Evolutionary conservation across 2,329 filamentous ascomycete genomes (phyloP), one percentile per base, ranked within the genome.

Genomic region (Clonostachys rosea): DNA sequence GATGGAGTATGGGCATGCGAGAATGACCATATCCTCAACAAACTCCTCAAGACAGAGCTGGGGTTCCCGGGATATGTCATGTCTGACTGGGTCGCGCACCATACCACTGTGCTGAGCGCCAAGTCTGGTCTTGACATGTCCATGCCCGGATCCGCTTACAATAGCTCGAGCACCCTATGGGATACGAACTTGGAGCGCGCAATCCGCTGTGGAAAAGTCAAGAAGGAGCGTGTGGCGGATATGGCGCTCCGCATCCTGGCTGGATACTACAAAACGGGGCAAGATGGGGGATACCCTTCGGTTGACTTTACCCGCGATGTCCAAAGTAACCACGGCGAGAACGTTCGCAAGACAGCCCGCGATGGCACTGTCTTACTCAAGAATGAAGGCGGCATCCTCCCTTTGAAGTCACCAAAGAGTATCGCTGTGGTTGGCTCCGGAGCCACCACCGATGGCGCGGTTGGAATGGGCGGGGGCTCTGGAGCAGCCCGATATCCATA

Each of bases 61-160:
- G 88, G 86, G 14, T 92, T 91, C 74, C 83, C 60, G 74, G 88
- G 70, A 8, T 72, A 71, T 48, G 59, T 74, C 34, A 66, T 76
- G 63, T 71, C 62, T 45, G 89, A 94, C 63, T 92, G 89, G 89
- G 73, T 76, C 53, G 89, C 86, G 3, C 87, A 91, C 58, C 86
- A 91, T 65, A 81, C 81, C 20, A 89, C 87, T 49, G 79, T 82
- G 9, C 75, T 75, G 10, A 75, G 77, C 45, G 82, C 87, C 20
- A 73, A 86, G 51, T 78, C 81, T 18, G 89, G 89, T 30, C 63
- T 92, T 51, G 88, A 92, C 61, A 89, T 91, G 87, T 83, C 83
- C 3, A 92, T 92, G 87, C 87, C 87, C 0, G 89, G 89, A 49
- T 81, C 70, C 46, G 71, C 78, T 55, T 81, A 64, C 58, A 79